These are phyloP conservation scores for Cystobasidium pallidum DNA, from an alignment of 1,284 basidiomycete genomes.

Conservation along the genomic window DNA sequence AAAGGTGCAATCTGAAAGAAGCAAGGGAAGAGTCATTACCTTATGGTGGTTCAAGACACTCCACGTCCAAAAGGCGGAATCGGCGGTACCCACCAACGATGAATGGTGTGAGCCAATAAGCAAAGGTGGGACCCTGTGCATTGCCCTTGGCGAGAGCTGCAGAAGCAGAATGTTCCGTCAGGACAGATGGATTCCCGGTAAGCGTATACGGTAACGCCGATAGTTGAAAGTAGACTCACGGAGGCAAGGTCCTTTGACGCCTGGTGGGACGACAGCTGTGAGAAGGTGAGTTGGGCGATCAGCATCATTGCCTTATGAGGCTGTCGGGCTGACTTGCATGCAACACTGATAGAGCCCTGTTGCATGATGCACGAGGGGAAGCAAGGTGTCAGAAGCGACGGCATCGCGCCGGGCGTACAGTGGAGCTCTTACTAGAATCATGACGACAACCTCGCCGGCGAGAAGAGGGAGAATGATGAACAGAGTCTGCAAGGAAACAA, in stretches of 20 bases:
- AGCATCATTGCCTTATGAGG: too few relatives aligned
- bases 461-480: conserved; percentile 21
- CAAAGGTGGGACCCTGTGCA: conserved; percentile 11
- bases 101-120: conserved; percentile 29
- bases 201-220: too few relatives aligned
- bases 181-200: too few relatives aligned
- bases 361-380: background rate
- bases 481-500: conserved; percentile 3
- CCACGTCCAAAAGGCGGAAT: background rate
- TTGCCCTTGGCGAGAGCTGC: conserved; percentile 14
- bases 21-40: background rate
- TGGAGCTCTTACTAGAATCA: conserved; percentile 17
- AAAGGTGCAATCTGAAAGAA: conserved; percentile 8
- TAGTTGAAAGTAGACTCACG: too few relatives aligned
- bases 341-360: conserved; percentile 23
- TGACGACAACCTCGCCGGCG: conserved; percentile 17
- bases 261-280: conserved; percentile 29
- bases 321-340: background rate
- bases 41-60: background rate
- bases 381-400: background rate
- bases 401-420: background rate
- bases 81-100: conserved; percentile 4
- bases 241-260: conserved; percentile 31
- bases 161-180: too few relatives aligned
- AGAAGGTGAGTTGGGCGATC: too few relatives aligned